phyloP scores from a whole-genome alignment of 108 stramenopile genomes.

The Aurantiochytrium sp. region DNA sequence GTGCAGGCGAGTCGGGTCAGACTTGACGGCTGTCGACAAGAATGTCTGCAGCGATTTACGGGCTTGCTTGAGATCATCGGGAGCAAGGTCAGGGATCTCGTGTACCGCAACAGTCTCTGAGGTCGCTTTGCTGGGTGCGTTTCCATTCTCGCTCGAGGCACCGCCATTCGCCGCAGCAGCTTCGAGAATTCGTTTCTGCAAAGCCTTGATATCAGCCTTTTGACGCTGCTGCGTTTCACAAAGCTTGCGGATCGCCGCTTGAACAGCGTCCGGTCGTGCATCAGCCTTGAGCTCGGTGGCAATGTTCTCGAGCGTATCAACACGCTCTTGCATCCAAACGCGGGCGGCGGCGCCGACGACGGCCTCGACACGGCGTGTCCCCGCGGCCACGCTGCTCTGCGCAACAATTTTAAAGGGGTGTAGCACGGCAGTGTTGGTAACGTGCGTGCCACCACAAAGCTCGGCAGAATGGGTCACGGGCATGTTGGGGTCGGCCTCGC shows the following conservation, averaged over 20 bases:
- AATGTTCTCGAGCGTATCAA: conserved; percentile 32
- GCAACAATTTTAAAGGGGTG: conserved; percentile 76
- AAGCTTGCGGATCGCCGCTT: background rate
- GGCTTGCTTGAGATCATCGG: background rate
- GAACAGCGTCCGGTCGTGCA: background rate
- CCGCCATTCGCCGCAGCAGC: background rate
- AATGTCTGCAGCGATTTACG: background rate
- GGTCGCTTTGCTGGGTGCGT: background rate
- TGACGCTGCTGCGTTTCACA: background rate
- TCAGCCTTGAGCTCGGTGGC: background rate
- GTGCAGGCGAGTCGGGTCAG: background rate
- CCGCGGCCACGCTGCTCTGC: conserved; percentile 94
- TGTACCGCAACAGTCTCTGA: background rate
- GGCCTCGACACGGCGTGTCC: conserved; percentile 87
- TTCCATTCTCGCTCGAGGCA: background rate
- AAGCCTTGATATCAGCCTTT: background rate
- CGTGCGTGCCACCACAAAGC: conserved; percentile 97
- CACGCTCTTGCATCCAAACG: conserved; percentile 61
- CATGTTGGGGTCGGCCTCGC: conserved; percentile 52
- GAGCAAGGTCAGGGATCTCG: background rate
- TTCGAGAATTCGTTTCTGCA: background rate
- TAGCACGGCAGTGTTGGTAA: conserved; percentile 84
- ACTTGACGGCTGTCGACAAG: background rate
- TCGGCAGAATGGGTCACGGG: conserved; percentile 86
- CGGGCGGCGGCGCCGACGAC: conserved; percentile 74